These are phyloP conservation scores for Salvia miltiorrhiza DNA, from an alignment of 257 asterid genomes.

Conservation along the genomic window DNA sequence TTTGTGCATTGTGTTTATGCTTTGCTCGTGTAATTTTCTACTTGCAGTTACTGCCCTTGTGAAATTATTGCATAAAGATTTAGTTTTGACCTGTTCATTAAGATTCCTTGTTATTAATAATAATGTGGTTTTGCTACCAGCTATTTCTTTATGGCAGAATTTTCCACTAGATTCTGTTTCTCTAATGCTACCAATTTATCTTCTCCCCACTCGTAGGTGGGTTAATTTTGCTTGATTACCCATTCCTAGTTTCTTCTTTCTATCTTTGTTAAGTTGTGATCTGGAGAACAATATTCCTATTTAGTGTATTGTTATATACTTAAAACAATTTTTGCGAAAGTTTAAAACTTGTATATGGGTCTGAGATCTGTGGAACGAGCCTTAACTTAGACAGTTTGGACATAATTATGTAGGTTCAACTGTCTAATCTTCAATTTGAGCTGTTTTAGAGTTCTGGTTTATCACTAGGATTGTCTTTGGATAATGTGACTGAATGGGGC, in stretches of 20 bases:
- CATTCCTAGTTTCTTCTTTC: not conserved
- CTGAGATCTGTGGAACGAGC: slow-evolving; percentile 5
- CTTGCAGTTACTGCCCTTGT: slow-evolving; percentile 13
- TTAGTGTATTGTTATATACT: not conserved
- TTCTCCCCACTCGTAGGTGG: slow-evolving; percentile 1
- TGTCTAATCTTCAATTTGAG: not conserved
- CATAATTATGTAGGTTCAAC: not conserved
- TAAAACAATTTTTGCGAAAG: not conserved
- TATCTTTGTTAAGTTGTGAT: slow-evolving; percentile 6
- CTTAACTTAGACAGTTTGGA: not conserved
- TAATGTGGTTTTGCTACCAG: slow-evolving; percentile 1
- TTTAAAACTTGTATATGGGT: not conserved
- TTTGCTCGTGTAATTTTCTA: not conserved
- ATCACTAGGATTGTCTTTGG: not conserved
- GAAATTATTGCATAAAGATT: slow-evolving; percentile 20
- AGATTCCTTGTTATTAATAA: not conserved
- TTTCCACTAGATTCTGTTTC: slow-evolving; percentile 23
- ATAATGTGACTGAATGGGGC: not conserved
- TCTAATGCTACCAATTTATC: slow-evolving; percentile 6
- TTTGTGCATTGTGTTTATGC: slow-evolving; percentile 2
- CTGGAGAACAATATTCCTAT: slow-evolving; percentile 1
- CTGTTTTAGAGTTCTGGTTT: not conserved
- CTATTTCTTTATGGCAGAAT: slow-evolving; percentile 8
- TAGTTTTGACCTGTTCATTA: not conserved
- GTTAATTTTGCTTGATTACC: not conserved